Evolutionary conservation across 2,329 filamentous ascomycete species (phyloP), one percentile per base, ranked within the genome.

Genomic region (Dactylellina leptospora): DNA sequence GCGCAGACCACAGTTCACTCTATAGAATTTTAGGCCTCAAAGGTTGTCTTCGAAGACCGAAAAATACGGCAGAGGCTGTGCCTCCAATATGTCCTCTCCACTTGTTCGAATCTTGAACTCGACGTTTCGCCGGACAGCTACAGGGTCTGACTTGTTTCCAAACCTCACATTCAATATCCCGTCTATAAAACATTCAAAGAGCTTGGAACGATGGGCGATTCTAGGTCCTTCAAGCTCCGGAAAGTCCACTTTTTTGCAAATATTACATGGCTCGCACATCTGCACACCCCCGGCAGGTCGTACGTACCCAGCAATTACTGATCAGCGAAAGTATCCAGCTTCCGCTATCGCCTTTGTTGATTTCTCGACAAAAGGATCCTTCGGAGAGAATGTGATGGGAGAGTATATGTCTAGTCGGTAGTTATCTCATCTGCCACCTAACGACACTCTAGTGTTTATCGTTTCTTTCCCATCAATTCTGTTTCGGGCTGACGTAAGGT

Each of bases 311-410:
- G 90, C 90, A 78, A 84, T 97, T 1, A 85, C 88, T 11, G 86
- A 85, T 1, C 84, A 86, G 50, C 83, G 71, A 77, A 4, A 84
- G 81, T 76, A 83, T 83, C 74, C 80, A 78, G 59, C 77, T 53
- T 79, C 20, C 81, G 83, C 92, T 0, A 89, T 99, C 66, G 88
- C 89, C 76, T 93, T 96, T 82, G 92, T 97, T 8, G 93, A 95
- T 0, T 97, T 97, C 77, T 90, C 92, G 77, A 87, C 87, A 1
- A 56, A 47, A 11, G 68, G 54, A 3, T 20, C 53, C 0, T 60
- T 63, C 16, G 90, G 93, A 75, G 84, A 87, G 28, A 61, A 38
- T 16, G 47, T 73, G 9, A 54, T 45, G 64, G 62, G 33, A 61
- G 75, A 45, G 66, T 77, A 74, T 51, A 76, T 47, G 59, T 73